Percentiles rank a stretch among this genome's conserved stretches.
phyloP scores from a whole-genome alignment of 768 basidiomycete genomes.

The Trametes punicea region DNA sequence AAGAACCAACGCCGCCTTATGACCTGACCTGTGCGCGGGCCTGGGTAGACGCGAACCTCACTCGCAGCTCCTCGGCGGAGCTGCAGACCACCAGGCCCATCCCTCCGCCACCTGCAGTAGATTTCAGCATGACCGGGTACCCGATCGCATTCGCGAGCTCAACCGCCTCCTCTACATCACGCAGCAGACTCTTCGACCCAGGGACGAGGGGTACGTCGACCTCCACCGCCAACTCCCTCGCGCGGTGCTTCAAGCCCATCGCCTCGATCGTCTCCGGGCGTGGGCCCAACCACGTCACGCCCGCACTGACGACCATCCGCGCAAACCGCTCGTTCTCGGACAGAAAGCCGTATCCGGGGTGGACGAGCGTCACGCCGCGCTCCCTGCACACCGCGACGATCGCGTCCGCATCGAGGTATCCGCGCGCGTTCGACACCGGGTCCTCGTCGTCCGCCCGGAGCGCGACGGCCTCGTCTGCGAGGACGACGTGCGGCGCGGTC shows the following conservation, averaged over 20 bases:
- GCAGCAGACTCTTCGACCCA: slow-evolving; percentile 50
- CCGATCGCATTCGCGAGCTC: slow-evolving; percentile 41
- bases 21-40: slow-evolving; percentile 45
- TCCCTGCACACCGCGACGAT: slow-evolving; percentile 44
- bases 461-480: slow-evolving; percentile 49
- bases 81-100: slow-evolving; percentile 61
- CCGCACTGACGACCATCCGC: slow-evolving; percentile 39
- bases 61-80: slow-evolving; percentile 36
- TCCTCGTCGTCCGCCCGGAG: slow-evolving; percentile 29
- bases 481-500: slow-evolving; percentile 52
- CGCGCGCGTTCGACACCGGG: slow-evolving; percentile 37
- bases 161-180: slow-evolving; percentile 39
- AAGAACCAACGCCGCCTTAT: neutral
- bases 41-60: slow-evolving; percentile 36
- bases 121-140: slow-evolving; percentile 64
- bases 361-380: slow-evolving; percentile 47
- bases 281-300: slow-evolving; percentile 59
- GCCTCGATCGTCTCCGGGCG: slow-evolving; percentile 42
- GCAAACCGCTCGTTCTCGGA: slow-evolving; percentile 63
- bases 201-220: slow-evolving; percentile 55
- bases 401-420: slow-evolving; percentile 38
- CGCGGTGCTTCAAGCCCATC: slow-evolving; percentile 66
- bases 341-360: slow-evolving; percentile 65
- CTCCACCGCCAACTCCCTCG: slow-evolving; percentile 40
- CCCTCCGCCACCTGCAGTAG: slow-evolving; percentile 67